Evolutionary conservation across 1,284 basidiomycete species (phyloP).

Genomic region (Cutaneotrichosporon mucoides): DNA sequence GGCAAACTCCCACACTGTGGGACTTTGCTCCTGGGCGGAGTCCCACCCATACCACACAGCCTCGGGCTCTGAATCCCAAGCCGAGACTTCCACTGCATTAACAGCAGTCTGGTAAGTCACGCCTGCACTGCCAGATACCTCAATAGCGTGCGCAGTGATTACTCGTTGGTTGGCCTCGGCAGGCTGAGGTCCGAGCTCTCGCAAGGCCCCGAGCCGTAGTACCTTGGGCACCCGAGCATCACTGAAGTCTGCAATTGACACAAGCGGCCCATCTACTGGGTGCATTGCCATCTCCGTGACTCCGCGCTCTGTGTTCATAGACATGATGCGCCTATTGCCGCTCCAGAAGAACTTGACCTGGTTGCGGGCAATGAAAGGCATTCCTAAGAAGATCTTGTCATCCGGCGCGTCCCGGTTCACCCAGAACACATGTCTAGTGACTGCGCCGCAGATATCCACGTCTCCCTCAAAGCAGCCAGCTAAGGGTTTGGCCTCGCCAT

Average conservation of each 20-base stretch:
- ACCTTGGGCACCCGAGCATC: background rate
- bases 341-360: conserved; percentile 6
- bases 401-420: background rate
- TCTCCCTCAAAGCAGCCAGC: background rate
- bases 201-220: background rate
- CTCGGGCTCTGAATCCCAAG: no score
- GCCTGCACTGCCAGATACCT: no score
- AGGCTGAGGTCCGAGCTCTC: background rate
- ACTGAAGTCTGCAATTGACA: background rate
- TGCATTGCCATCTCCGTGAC: background rate
- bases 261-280: background rate
- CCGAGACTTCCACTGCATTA: no score
- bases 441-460: background rate
- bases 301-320: background rate
- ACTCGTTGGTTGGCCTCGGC: background rate
- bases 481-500: background rate
- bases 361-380: conserved; percentile 9
- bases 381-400: conserved; percentile 10
- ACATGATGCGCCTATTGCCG: conserved; percentile 4
- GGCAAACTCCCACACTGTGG: no score
- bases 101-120: background rate
- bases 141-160: no score
- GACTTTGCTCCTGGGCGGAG: no score
- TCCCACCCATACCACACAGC: no score
- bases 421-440: conserved; percentile 10